These are phyloP conservation scores for Pseudocercospora vitis DNA, from an alignment of 2,329 filamentous ascomycete species.

Conservation along the genomic window DNA sequence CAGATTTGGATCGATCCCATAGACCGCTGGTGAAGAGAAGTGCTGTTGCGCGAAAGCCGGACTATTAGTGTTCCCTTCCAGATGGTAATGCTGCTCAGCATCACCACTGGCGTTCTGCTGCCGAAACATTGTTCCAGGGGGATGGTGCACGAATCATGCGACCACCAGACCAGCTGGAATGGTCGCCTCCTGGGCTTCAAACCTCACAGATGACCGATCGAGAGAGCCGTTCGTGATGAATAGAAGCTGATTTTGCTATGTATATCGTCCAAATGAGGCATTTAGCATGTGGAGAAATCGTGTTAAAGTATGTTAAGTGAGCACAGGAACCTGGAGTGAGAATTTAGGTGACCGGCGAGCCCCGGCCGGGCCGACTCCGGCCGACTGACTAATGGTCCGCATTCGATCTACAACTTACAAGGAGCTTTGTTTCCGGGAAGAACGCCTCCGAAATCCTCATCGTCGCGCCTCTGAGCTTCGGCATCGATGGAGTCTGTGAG, in stretches of 20 bases:
- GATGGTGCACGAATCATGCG: not conserved
- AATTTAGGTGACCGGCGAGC: not conserved
- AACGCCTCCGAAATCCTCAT: too few species aligned
- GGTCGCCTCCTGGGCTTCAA: not conserved
- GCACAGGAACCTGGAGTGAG: not conserved
- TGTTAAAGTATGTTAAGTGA: not conserved
- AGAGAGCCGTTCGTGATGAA: not conserved
- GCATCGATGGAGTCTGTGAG: too few species aligned
- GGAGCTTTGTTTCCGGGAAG: too few species aligned
- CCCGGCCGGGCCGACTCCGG: not conserved
- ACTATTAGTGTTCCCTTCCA: conserved; percentile 23
- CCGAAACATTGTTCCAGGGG: conserved; percentile 25
- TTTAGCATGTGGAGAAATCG: not conserved
- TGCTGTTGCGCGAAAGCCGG: conserved; percentile 27
- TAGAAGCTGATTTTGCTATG: not conserved
- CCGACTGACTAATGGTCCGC: not conserved
- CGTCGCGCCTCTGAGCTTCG: too few species aligned
- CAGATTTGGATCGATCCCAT: conserved; percentile 29
- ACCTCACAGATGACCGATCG: not conserved
- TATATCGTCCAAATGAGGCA: conserved; percentile 4
- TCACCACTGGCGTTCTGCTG: conserved; percentile 28
- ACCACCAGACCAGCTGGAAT: not conserved
- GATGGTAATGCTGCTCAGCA: conserved; percentile 28
- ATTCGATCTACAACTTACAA: too few species aligned
- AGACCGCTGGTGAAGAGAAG: conserved; percentile 29